Evolutionary conservation across 345 rosid genomes (phyloP).

Genomic region (Citrus medica): DNA sequence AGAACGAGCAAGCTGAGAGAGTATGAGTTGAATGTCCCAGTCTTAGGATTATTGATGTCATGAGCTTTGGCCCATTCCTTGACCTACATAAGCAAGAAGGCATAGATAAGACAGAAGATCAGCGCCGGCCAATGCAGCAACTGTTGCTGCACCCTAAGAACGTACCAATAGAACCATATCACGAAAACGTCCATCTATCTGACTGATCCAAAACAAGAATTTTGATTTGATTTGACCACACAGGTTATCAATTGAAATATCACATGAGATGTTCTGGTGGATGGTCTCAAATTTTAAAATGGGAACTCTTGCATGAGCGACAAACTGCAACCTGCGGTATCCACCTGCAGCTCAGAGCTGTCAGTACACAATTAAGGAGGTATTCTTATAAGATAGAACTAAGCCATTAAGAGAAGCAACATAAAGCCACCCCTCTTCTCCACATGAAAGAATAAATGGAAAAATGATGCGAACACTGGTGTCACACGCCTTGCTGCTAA

Average conservation of each 20-base stretch:
- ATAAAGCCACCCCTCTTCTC: neutral
- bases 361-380: neutral
- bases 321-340: slow-evolving; percentile 48
- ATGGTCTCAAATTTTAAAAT: slow-evolving; percentile 62
- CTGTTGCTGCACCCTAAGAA: slow-evolving; percentile 9
- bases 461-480: neutral
- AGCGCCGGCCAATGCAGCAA: neutral
- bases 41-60: slow-evolving; percentile 64
- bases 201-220: slow-evolving; percentile 71
- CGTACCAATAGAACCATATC: slow-evolving; percentile 75
- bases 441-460: neutral
- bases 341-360: slow-evolving; percentile 39
- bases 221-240: slow-evolving; percentile 74
- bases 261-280: slow-evolving; percentile 61
- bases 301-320: slow-evolving; percentile 75
- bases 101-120: neutral
- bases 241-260: slow-evolving; percentile 79
- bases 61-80: slow-evolving; percentile 98
- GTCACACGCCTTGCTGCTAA: neutral
- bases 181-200: slow-evolving; percentile 80
- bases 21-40: slow-evolving; percentile 73
- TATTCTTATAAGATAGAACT: slow-evolving; percentile 1
- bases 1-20: slow-evolving; percentile 78
- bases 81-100: slow-evolving; percentile 46
- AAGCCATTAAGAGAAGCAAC: neutral